These are phyloP conservation scores for Mycena galericulata DNA, from an alignment of 768 basidiomycete species.

Conservation along the genomic window DNA sequence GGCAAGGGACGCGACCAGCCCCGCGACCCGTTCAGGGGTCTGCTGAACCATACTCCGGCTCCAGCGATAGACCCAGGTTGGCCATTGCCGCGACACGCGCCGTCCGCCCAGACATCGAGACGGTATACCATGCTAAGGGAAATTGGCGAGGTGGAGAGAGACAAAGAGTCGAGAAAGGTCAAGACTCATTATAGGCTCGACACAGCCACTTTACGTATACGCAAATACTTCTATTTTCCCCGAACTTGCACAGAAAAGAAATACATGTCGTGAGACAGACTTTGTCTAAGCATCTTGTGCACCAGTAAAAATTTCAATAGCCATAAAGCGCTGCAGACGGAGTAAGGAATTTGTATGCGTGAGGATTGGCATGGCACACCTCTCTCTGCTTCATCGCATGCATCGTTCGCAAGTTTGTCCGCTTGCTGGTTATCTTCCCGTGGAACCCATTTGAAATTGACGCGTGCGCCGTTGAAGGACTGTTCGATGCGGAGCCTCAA, in stretches of 20 bases:
- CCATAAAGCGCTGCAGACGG: too few relatives aligned
- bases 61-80: constrained; percentile 9
- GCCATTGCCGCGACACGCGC: constrained; percentile 25
- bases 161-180: too few relatives aligned
- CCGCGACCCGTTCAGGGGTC: constrained; percentile 5
- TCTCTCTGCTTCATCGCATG: constrained; percentile 27
- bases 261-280: too few relatives aligned
- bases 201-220: too few relatives aligned
- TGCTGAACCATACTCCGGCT: constrained; percentile 12
- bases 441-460: constrained; percentile 18
- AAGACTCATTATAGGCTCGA: too few relatives aligned
- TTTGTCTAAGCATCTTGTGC: too few relatives aligned
- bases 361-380: too few relatives aligned
- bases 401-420: constrained; percentile 20
- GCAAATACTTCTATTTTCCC: too few relatives aligned
- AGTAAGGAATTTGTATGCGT: too few relatives aligned
- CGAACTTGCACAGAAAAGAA: too few relatives aligned
- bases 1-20: constrained; percentile 3
- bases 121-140: constrained; percentile 14
- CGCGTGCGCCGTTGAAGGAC: constrained; percentile 2
- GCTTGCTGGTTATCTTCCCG: constrained; percentile 23
- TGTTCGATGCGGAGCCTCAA: constrained; percentile 8
- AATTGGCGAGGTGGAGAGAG: too few relatives aligned
- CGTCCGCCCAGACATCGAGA: constrained; percentile 21
- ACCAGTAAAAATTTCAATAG: too few relatives aligned